A percentile compares a stretch with the other conserved stretches of the same genome.
phyloP scores from a whole-genome alignment of 2,329 filamentous ascomycete genomes.

The Lomentospora prolificans region DNA sequence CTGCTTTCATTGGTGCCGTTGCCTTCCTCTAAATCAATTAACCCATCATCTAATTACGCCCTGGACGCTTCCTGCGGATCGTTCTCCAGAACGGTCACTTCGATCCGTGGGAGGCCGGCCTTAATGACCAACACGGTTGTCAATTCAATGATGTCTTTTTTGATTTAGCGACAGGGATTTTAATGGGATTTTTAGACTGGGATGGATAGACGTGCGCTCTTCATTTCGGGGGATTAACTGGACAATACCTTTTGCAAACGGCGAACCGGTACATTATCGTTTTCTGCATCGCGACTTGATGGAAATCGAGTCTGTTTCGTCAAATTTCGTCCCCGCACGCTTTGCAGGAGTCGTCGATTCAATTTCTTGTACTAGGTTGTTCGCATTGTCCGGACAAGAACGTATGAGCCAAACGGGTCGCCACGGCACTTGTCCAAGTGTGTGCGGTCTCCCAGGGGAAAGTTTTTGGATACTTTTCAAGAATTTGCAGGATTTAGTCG shows the following conservation, averaged over 20 bases:
- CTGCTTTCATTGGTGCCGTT: slow-evolving; percentile 49
- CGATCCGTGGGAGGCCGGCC: neutral
- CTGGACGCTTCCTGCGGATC: neutral
- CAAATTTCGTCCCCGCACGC: neutral
- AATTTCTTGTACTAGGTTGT: slow-evolving; percentile 1
- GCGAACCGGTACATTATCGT: slow-evolving; percentile 4
- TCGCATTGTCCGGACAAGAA: slow-evolving; percentile 4
- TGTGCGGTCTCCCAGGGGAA: slow-evolving; percentile 1
- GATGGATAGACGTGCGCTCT: slow-evolving; percentile 6
- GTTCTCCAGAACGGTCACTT: neutral
- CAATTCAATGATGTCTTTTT: slow-evolving; percentile 6
- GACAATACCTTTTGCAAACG: slow-evolving; percentile 2
- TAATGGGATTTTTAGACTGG: slow-evolving; percentile 7
- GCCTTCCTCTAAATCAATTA: slow-evolving; percentile 47
- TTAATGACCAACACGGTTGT: slow-evolving; percentile 4
- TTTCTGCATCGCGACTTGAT: slow-evolving; percentile 3
- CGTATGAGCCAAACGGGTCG: slow-evolving; percentile 1
- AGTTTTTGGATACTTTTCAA: too few species aligned
- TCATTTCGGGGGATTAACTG: slow-evolving; percentile 5
- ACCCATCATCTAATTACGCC: slow-evolving; percentile 8
- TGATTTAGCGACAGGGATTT: neutral
- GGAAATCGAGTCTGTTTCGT: neutral
- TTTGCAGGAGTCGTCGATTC: slow-evolving; percentile 4
- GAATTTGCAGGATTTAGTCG: neutral
- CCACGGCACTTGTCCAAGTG: slow-evolving; percentile 3